phyloP scores from a whole-genome alignment of 441 rosid genomes.

The Gossypium gossypioides region DNA sequence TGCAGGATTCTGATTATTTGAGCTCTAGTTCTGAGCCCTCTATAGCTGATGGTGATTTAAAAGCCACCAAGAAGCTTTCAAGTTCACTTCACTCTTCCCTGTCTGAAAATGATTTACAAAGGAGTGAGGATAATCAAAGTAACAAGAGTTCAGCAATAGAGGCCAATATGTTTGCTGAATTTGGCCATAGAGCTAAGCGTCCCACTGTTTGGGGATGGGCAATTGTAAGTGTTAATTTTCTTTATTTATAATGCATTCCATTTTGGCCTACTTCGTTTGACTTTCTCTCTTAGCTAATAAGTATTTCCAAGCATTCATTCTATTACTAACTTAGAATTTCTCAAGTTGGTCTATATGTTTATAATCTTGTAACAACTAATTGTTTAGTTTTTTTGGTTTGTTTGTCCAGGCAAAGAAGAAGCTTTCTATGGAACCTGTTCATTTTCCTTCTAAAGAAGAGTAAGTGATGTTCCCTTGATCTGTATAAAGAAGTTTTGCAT shows the following conservation, averaged over 20 bases:
- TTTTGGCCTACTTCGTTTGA: constrained; percentile 15
- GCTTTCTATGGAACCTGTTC: constrained; percentile 72
- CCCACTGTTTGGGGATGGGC: constrained; percentile 51
- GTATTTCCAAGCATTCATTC: background rate
- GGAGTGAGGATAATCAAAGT: constrained; percentile 27
- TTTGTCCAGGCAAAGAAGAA: constrained; percentile 68
- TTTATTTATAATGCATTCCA: background rate
- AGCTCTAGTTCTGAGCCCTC: constrained; percentile 32
- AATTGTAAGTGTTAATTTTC: constrained; percentile 49
- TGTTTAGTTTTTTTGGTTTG: constrained; percentile 4
- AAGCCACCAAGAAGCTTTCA: constrained; percentile 28
- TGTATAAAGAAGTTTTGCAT: constrained; percentile 11
- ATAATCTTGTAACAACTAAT: background rate
- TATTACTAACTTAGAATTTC: background rate
- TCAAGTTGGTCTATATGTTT: background rate
- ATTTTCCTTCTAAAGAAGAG: constrained; percentile 58
- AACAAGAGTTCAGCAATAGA: constrained; percentile 16
- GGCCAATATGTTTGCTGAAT: constrained; percentile 27
- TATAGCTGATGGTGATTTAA: constrained; percentile 23
- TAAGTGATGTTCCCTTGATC: constrained; percentile 37
- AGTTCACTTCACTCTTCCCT: constrained; percentile 27
- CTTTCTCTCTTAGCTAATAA: background rate
- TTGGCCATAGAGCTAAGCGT: constrained; percentile 20
- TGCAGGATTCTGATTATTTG: constrained; percentile 42
- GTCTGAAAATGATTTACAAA: constrained; percentile 21